Evolutionary conservation across 2,329 filamentous ascomycete genomes (phyloP), one percentile per base, ranked within the genome.

Genomic region (Penicillium janthinellum): DNA sequence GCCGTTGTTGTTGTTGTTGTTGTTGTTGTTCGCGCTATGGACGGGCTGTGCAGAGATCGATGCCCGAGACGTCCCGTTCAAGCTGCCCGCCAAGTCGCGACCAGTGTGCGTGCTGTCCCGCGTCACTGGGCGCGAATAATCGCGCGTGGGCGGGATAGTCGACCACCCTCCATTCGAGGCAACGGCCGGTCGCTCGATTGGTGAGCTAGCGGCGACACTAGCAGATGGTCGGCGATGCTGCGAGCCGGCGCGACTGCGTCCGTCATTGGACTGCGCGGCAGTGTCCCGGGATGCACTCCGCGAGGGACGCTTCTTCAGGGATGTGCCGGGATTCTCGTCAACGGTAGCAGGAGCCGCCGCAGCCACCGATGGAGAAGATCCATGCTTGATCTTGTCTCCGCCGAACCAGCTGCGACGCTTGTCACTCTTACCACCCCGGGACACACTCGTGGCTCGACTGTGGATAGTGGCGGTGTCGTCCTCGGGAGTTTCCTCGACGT

Each of bases 331-430:
- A 17, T n/a, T 20, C 15, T 52, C 49, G 20, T 52, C 49, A 22
- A 12, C 34, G 15, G 49, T 42, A 3, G 73, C 73, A n/a, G 69
- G 71, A 7, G 60, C 59, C 3, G 62, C 64, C 3, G 63, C 60
- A 1, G 64, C 62, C 28, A 74, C 67, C 12, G 73, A 75, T n/a
- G 69, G 59, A 17, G 71, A 67, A 1, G 73, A 73, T n/a, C 69
- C 60, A 38, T 74, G 71, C 59, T 75, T 76, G 52, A 67, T 55
- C 48, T 67, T 71, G 31, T 77, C 73, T 5, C 69, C 68, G 20
- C 77, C 71, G 55, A 79, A 78, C 59, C 71, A 78, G 61, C 77
- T 79, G 62, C 76, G 70, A 17, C 77, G 73, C 56, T 77, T 78
- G 12, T 76, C 73, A 37, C 70, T 70, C 52, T 72, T 71, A 11